Percentiles rank a stretch among this genome's conserved stretches.
Evolutionary conservation across 2,329 filamentous ascomycete species (phyloP).

Genomic region (Byssothecium circinans): DNA sequence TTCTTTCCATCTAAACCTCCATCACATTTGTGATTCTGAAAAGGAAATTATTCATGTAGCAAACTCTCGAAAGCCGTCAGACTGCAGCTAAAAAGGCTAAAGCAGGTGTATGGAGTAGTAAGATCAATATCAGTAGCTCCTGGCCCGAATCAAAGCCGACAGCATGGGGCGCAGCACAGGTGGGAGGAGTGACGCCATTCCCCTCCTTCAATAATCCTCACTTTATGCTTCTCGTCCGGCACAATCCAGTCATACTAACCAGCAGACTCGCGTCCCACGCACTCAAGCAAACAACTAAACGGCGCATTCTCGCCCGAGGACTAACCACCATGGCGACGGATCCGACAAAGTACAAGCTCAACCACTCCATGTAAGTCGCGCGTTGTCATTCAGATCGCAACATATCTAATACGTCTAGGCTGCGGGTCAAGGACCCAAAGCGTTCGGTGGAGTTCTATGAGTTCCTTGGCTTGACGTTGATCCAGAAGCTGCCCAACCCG

Average conservation of each 20-base stretch:
- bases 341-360: slow-evolving; percentile 65
- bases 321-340: slow-evolving; percentile 59
- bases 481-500: slow-evolving; percentile 79
- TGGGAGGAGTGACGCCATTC: neutral
- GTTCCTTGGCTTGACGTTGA: slow-evolving; percentile 81
- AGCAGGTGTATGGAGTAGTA: neutral
- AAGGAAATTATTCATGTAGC: too few species aligned
- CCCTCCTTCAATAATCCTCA: neutral
- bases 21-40: too few species aligned
- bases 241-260: slow-evolving; percentile 10
- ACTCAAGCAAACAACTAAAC: slow-evolving; percentile 10
- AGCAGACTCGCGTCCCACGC: slow-evolving; percentile 9
- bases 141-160: slow-evolving; percentile 1
- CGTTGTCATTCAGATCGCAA: neutral
- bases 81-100: neutral
- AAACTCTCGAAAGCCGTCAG: too few species aligned
- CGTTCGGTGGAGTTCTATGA: slow-evolving; percentile 87
- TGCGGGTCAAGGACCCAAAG: slow-evolving; percentile 93
- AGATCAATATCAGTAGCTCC: neutral
- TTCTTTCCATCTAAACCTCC: too few species aligned
- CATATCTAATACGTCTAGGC: slow-evolving; percentile 55
- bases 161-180: neutral
- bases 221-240: slow-evolving; percentile 31
- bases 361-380: slow-evolving; percentile 56
- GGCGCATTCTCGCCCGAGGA: slow-evolving; percentile 19